Base-by-base conservation (phyloP, 305 asterid genomes). In the Solanum chacoense region DNA sequence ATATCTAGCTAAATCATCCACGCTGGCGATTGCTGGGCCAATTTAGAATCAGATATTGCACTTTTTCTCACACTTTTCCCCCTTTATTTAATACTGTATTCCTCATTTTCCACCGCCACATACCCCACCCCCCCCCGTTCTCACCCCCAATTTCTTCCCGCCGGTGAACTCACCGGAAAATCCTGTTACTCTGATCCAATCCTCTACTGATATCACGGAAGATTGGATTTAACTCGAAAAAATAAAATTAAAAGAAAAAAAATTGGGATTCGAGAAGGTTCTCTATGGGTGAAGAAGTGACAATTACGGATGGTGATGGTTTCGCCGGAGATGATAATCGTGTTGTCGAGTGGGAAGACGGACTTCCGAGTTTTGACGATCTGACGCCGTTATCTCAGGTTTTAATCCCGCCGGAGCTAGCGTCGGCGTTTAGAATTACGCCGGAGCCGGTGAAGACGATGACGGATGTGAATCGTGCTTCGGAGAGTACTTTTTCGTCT, bases 401-500 rank as follows among this genome's bases (percentile, higher is more conserved):
- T 55, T 79, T 90, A 81, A 88, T 91, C 34, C 90, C 91, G 34
- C 38, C 73, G 85, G 88, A 87, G 18, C 85, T 91, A 36, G 91
- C 92, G 3, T 85, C 87, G 73, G 93, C 90, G 45, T 91, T 91
- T 65, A 86, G 88, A 87, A 90, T 91, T 77, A 31, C 83, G 3
- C 89, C 88, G 76, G 90, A 90, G 81, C 87, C 92, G 12, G 29
- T 31, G 6, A 74, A 77, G 74, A 91, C 89, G 31, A 65, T 89
- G 81, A 28, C 65, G 28, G 93, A 91, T 31, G 93, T 91, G 35
- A 84, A 87, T 77, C 90, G 88, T 7, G 93, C 93, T n/a, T 90
- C 91, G n/a, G 77, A 87, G 45, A 36, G 84, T 24, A 88, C 92
- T 1, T 63, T 91, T 35, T 78, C 93, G 3, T 88, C 90, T 34